These are phyloP conservation scores for Ganoderma sp. DNA, from an alignment of 1,284 basidiomycete species.

Conservation along the genomic window DNA sequence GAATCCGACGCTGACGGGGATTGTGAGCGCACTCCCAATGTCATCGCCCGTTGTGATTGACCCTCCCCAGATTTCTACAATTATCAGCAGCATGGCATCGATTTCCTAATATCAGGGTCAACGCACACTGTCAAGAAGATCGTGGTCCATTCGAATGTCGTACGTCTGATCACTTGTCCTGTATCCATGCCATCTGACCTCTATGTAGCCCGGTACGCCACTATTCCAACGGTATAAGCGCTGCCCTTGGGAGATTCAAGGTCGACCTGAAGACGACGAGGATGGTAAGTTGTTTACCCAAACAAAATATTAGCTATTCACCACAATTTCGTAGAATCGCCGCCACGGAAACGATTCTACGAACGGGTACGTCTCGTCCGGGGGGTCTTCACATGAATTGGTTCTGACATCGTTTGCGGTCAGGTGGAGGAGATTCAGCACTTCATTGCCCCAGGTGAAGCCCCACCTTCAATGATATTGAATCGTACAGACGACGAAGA, in stretches of 20 bases:
- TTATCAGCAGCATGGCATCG: slow-evolving; percentile 88
- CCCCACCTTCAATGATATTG: slow-evolving; percentile 83
- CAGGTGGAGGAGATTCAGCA: slow-evolving; percentile 79
- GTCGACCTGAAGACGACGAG: slow-evolving; percentile 75
- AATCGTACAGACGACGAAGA: slow-evolving; percentile 86
- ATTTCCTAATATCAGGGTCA: slow-evolving; percentile 78
- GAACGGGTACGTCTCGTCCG: slow-evolving; percentile 55
- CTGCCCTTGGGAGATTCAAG: slow-evolving; percentile 86
- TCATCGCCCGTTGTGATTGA: background rate
- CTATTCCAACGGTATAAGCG: slow-evolving; percentile 88
- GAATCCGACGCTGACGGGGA: slow-evolving; percentile 48
- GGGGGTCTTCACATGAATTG: background rate
- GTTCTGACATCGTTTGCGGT: background rate
- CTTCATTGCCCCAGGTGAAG: slow-evolving; percentile 71
- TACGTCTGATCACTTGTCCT: slow-evolving; percentile 46
- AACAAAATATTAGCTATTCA: slow-evolving; percentile 14
- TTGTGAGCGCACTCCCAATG: slow-evolving; percentile 31
- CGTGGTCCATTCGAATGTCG: slow-evolving; percentile 84
- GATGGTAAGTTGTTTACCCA: slow-evolving; percentile 54
- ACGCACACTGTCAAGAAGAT: slow-evolving; percentile 84
- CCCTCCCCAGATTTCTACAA: slow-evolving; percentile 84
- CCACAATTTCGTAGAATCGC: slow-evolving; percentile 54
- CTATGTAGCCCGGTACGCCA: slow-evolving; percentile 77
- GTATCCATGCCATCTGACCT: slow-evolving; percentile 2
- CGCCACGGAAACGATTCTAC: slow-evolving; percentile 68